Base-by-base conservation (phyloP, 2,329 filamentous ascomycete species). In the Diaporthe eres region DNA sequence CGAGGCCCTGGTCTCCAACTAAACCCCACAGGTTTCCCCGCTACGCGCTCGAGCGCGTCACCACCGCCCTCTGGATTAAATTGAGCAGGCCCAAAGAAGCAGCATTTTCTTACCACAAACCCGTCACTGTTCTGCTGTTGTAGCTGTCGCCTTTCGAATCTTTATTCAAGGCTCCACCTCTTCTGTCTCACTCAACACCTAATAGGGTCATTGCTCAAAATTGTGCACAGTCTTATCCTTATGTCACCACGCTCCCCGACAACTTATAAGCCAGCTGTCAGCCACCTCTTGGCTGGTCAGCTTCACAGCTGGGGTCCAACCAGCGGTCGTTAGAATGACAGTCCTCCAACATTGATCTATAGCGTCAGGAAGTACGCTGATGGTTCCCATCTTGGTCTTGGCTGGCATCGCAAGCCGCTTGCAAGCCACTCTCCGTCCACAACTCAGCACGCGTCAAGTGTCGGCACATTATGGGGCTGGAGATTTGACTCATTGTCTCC, bases 11-110 rank as follows among this genome's bases (percentile, higher is more conserved):
- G 42, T 6, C 31, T 68, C 44, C 17, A 4, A 9, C 28, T 15
- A 19, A 53, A 34, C 65, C 31, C 65, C 47, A 68, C 65, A 53
- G 42, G 65, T 22, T 53, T 51, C 47, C 65, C 65, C 65, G 65
- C 65, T 28, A 70, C 65, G 65, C 65, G 65, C 49, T 53, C 34
- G 19, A 28, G 34, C 65, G 65, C 49, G 49, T 70, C 65, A 55
- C 65, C 34, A 55, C 31, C 28, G 8, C 3, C 7, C 13, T 5
- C 22, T 3, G 15, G 28, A 39, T n/a, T 49, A 1, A 63, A 67
- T 25, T 25, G 25, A 51, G 22, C 31, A 51, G 25, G 44, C 25
- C 25, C 10, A 15, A 37, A 67, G 10, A 1, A n/a, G 31, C 42
- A 67, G 2, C 37, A 13, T 3, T 34, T 34, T 22, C 42, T n/a